Evolutionary conservation across 768 basidiomycete genomes (phyloP).

Genomic region (Calocybe cyanea): DNA sequence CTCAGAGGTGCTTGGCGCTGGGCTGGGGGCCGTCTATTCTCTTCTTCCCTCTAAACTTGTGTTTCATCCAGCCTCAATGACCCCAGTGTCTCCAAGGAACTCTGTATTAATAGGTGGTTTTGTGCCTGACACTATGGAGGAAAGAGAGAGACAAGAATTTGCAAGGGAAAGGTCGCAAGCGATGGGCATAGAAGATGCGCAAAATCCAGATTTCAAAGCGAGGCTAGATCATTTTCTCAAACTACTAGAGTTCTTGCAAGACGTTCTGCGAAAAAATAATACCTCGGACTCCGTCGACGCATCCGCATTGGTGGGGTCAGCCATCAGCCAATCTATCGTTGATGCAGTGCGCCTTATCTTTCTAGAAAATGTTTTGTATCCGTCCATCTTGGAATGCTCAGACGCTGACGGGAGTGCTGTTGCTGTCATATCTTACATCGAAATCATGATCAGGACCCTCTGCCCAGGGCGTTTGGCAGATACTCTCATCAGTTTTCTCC

Average conservation of each 20-base stretch:
- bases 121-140: conserved; percentile 50
- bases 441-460: conserved; percentile 79
- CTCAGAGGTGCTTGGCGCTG: conserved; percentile 94
- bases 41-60: conserved; percentile 84
- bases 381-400: conserved; percentile 90
- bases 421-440: conserved; percentile 93
- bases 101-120: conserved; percentile 75
- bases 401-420: conserved; percentile 92
- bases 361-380: conserved; percentile 89
- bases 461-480: conserved; percentile 64
- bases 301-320: conserved; percentile 66
- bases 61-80: conserved; percentile 45
- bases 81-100: conserved; percentile 35
- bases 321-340: conserved; percentile 80
- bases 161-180: conserved; percentile 49
- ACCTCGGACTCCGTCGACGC: conserved; percentile 48
- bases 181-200: conserved; percentile 74
- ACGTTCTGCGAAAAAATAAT: conserved; percentile 72
- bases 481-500: conserved; percentile 72
- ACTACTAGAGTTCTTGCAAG: conserved; percentile 87
- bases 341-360: conserved; percentile 83
- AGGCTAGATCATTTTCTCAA: conserved; percentile 89
- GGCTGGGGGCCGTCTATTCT: conserved; percentile 90
- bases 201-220: conserved; percentile 68
- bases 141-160: conserved; percentile 46